Evolutionary conservation across 208 protist species (phyloP).

Genomic region (Leishmania tropica): DNA sequence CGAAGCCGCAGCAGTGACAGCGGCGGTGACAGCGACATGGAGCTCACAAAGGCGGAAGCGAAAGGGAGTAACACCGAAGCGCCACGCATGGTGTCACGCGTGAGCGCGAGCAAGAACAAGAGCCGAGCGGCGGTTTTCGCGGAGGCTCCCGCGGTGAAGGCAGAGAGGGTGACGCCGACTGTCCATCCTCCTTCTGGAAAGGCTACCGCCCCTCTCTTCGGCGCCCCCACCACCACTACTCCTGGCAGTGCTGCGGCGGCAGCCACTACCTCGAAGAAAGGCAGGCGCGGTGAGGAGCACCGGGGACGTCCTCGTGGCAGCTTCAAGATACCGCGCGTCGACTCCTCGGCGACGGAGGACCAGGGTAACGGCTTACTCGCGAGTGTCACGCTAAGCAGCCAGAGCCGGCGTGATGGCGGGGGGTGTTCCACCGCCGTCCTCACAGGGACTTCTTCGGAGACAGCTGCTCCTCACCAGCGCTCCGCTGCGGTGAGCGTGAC

Average conservation of each 20-base stretch:
- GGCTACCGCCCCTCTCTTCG: background rate
- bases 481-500: background rate
- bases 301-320: slow-evolving; percentile 24
- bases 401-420: slow-evolving; percentile 6
- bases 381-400: slow-evolving; percentile 3
- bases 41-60: background rate
- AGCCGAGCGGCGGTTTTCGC: background rate
- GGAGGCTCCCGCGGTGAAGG: background rate
- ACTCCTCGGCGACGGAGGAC: background rate
- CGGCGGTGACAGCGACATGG: background rate
- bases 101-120: background rate
- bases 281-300: slow-evolving; percentile 20
- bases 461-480: slow-evolving; percentile 5
- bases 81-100: background rate
- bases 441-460: background rate
- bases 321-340: slow-evolving; percentile 22
- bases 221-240: background rate
- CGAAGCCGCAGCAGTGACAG: slow-evolving; percentile 4
- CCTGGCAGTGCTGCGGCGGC: background rate
- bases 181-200: background rate
- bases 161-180: background rate
- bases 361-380: background rate
- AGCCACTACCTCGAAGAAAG: slow-evolving; percentile 6
- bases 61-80: background rate
- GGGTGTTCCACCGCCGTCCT: background rate